Evolutionary conservation across 805 yeast genomes (phyloP).

Genomic region (Candida glaebosa): DNA sequence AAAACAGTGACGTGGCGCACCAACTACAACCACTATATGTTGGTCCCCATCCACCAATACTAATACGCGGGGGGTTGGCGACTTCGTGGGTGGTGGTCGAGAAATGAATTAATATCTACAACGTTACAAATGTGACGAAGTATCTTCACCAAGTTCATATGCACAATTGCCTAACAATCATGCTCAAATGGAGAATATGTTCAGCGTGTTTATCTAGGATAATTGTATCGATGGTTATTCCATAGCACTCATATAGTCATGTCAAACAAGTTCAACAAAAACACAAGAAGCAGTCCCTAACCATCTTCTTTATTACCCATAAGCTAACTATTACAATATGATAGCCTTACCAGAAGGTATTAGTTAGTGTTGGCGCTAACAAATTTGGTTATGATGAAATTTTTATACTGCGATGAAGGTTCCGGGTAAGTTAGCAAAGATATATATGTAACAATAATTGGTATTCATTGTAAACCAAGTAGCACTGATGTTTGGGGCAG

Average conservation of each 20-base stretch:
- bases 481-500: conserved; percentile 62
- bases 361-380: neutral
- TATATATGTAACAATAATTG: too few species aligned
- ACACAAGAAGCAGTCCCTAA: conserved; percentile 8
- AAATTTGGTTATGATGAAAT: too few species aligned
- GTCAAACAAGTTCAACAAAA: neutral
- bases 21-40: conserved; percentile 32
- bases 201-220: conserved; percentile 64
- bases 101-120: neutral
- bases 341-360: conserved; percentile 3
- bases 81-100: conserved; percentile 56
- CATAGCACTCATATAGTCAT: conserved; percentile 3
- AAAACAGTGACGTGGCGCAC: conserved; percentile 28
- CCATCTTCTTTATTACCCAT: conserved; percentile 13
- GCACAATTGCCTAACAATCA: conserved; percentile 26
- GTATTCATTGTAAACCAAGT: neutral
- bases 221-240: conserved; percentile 48
- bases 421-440: neutral
- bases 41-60: conserved; percentile 18
- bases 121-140: conserved; percentile 56
- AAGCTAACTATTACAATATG: neutral
- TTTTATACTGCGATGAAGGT: neutral
- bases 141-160: conserved; percentile 81
- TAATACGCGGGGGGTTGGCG: conserved; percentile 63
- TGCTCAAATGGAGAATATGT: conserved; percentile 79